Evolutionary conservation across 1,139 yeast genomes (phyloP).

Genomic region (Fermentozyma sake): DNA sequence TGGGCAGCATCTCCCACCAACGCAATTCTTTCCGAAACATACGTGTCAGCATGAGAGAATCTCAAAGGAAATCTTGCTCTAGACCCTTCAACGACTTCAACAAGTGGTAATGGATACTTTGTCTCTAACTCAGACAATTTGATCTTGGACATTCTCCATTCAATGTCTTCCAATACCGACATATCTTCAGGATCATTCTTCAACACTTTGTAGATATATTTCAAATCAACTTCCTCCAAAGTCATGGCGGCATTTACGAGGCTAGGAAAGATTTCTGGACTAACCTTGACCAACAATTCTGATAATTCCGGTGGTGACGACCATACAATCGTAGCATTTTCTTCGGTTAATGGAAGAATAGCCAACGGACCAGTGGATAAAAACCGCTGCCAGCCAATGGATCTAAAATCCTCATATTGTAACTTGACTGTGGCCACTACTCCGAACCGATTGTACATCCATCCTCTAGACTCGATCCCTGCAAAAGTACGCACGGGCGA

Average conservation of each 20-base stretch:
- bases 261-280: slow-evolving; percentile 59
- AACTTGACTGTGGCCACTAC: slow-evolving; percentile 83
- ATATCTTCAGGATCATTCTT: slow-evolving; percentile 38
- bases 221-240: slow-evolving; percentile 47
- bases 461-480: slow-evolving; percentile 80
- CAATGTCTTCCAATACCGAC: slow-evolving; percentile 56
- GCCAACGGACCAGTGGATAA: slow-evolving; percentile 93
- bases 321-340: slow-evolving; percentile 91
- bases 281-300: slow-evolving; percentile 51
- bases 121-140: slow-evolving; percentile 46
- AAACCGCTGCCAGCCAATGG: slow-evolving; percentile 91
- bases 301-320: slow-evolving; percentile 79
- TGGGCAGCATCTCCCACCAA: slow-evolving; percentile 98
- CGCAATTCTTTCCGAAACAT: slow-evolving; percentile 80
- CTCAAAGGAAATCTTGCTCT: slow-evolving; percentile 89
- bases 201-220: slow-evolving; percentile 32
- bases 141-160: slow-evolving; percentile 62
- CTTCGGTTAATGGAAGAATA: slow-evolving; percentile 78
- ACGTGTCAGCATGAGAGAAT: slow-evolving; percentile 86
- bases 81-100: slow-evolving; percentile 55
- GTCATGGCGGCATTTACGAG: slow-evolving; percentile 85
- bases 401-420: slow-evolving; percentile 65
- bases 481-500: slow-evolving; percentile 88
- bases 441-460: slow-evolving; percentile 87
- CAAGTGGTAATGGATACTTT: slow-evolving; percentile 62